A percentile compares a stretch with the other conserved stretches of the same genome.
Evolutionary conservation across 2,329 filamentous ascomycete genomes (phyloP).

Genomic region (Emericellopsis atlantica): DNA sequence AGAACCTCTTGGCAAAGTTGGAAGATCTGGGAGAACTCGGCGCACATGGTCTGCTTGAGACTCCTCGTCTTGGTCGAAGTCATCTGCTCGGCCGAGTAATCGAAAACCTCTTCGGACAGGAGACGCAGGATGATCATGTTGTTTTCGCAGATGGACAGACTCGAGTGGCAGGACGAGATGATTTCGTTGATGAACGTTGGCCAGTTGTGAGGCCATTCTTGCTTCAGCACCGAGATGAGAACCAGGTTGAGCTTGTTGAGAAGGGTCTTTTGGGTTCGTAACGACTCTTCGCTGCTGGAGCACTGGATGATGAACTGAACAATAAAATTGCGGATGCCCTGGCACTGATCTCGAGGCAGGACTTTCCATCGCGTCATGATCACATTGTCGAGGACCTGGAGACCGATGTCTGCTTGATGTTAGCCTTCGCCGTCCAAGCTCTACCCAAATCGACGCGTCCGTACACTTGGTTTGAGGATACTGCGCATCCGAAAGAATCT

Average conservation of each 20-base stretch:
- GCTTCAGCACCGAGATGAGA: conserved; percentile 93
- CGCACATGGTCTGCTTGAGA: conserved; percentile 96
- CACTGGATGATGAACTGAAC: conserved; percentile 96
- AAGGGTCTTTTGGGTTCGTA: conserved; percentile 74
- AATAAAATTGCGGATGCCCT: conserved; percentile 97
- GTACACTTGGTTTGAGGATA: conserved; percentile 95
- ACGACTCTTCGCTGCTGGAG: conserved; percentile 78
- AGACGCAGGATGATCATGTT: conserved; percentile 97
- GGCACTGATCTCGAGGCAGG: conserved; percentile 86
- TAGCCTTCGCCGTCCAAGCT: conserved; percentile 1
- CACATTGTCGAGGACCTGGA: conserved; percentile 95
- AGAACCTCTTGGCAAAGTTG: conserved; percentile 94
- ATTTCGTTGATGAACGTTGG: conserved; percentile 99
- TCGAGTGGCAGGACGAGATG: conserved; percentile 89
- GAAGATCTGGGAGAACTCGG: conserved; percentile 97
- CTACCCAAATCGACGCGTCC: conserved; percentile 16
- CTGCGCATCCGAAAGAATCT: conserved; percentile 85
- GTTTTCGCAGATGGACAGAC: conserved; percentile 96
- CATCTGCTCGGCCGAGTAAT: conserved; percentile 98
- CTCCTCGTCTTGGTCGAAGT: conserved; percentile 96
- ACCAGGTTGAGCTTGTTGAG: conserved; percentile 98
- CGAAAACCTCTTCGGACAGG: conserved; percentile 95
- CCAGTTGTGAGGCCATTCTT: conserved; percentile 99
- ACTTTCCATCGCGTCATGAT: conserved; percentile 99
- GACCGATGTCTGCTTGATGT: conserved; percentile 57